phyloP scores from a whole-genome alignment of 1,284 basidiomycete genomes.

The Cutaneotrichosporon mucoides region DNA sequence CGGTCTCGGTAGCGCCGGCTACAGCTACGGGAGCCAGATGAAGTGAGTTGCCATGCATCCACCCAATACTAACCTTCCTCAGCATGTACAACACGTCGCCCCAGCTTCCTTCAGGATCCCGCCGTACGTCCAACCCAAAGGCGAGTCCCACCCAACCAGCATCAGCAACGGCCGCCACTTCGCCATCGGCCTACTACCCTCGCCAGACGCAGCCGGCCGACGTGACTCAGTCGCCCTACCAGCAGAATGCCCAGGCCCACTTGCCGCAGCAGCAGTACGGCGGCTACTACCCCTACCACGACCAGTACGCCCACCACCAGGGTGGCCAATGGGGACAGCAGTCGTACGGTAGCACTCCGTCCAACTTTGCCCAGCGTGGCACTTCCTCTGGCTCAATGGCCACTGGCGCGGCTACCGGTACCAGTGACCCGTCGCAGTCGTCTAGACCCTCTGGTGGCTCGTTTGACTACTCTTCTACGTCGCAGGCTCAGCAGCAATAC shows the following conservation, averaged over 20 bases:
- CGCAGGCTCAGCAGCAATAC: conserved; percentile 9
- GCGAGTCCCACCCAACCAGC: conserved; percentile 21
- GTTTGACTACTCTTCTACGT: conserved; percentile 10
- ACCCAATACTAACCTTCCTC: not conserved
- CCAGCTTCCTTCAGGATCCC: conserved; percentile 23
- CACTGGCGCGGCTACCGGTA: conserved; percentile 6
- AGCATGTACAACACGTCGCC: conserved; percentile 28
- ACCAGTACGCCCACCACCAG: conserved; percentile 13
- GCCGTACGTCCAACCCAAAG: conserved; percentile 31
- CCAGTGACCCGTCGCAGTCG: not conserved
- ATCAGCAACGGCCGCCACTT: conserved; percentile 22
- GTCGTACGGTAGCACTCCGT: conserved; percentile 10
- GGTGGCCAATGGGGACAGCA: conserved; percentile 15
- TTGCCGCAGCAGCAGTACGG: conserved; percentile 16
- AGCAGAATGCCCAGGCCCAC: conserved; percentile 12
- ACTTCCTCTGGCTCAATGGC: conserved; percentile 15
- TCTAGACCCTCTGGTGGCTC: conserved; percentile 1
- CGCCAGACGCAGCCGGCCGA: conserved; percentile 9
- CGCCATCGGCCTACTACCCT: conserved; percentile 32
- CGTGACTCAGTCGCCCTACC: conserved; percentile 18
- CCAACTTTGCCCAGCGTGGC: conserved; percentile 7
- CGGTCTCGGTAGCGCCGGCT: conserved; percentile 24
- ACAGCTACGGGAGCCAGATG: conserved; percentile 21
- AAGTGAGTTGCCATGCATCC: conserved; percentile 20
- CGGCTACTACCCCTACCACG: conserved; percentile 17